Evolutionary conservation across 2,329 filamentous ascomycete genomes (phyloP).

Genomic region (Epichloe sibirici): DNA sequence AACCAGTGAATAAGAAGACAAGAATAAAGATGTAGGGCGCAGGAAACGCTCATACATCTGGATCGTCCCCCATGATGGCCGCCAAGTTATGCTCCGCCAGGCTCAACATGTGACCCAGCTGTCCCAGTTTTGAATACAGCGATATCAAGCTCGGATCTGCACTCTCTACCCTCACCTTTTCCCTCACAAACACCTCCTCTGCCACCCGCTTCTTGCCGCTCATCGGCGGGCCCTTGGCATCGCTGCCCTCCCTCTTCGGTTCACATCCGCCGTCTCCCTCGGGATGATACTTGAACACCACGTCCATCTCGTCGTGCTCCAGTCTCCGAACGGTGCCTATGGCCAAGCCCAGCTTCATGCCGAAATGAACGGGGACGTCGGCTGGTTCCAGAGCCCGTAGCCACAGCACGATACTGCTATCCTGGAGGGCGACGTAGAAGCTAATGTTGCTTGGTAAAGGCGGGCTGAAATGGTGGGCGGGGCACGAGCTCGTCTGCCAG

Average conservation of each 20-base stretch:
- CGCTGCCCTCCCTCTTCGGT: conserved; percentile 11
- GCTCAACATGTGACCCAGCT: conserved; percentile 60
- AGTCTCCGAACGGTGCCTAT: conserved; percentile 52
- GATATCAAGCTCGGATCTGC: conserved; percentile 80
- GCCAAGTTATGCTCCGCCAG: conserved; percentile 60
- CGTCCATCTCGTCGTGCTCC: conserved; percentile 70
- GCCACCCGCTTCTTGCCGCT: conserved; percentile 12
- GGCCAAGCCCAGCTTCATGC: conserved; percentile 57
- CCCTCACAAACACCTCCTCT: conserved; percentile 67
- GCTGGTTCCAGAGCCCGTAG: conserved; percentile 59
- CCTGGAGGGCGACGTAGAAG: conserved; percentile 58
- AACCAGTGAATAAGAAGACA: neutral
- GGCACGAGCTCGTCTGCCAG: conserved; percentile 33
- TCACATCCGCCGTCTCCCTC: conserved; percentile 17
- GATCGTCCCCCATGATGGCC: conserved; percentile 60
- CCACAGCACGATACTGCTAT: conserved; percentile 57
- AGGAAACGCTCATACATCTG: conserved; percentile 9
- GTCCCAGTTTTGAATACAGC: conserved; percentile 69
- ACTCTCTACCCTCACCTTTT: conserved; percentile 81
- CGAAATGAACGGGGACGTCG: conserved; percentile 46
- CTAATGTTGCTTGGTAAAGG: conserved; percentile 51
- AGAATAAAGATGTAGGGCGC: neutral
- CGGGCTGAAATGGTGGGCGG: conserved; percentile 30
- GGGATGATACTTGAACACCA: conserved; percentile 54
- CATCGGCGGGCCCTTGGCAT: conserved; percentile 11